Base-by-base conservation (phyloP, 1,284 basidiomycete genomes). In the Ceratobasidium sp. region DNA sequence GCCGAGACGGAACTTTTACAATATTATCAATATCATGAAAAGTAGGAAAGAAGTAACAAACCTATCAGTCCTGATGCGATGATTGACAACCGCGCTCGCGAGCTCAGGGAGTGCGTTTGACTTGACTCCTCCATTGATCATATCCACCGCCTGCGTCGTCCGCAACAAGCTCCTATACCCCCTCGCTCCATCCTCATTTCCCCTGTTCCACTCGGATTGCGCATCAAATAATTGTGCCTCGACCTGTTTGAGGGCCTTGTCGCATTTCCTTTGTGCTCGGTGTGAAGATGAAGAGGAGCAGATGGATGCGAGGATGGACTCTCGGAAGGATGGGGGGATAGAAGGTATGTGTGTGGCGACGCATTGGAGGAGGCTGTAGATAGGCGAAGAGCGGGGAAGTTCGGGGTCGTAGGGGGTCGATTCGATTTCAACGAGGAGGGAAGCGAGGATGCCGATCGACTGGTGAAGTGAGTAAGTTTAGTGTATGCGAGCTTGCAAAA, bases 111-210 rank as follows among this genome's bases (percentile, higher is more conserved):
- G 83, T 1, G 88, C 88, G 77, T 90, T 90, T 65, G 85, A 83
- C 81, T 92, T 92, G 53, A 91, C 88, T 19, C 91, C 91, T 1
- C 90, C 91, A 7, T 83, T 79, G 49, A 92, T 85, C 8, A 92
- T 80, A 78, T 91, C 90, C 48, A 89, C 84, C 1, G 92, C 91
- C 79, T 91, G 90, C 0, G 91, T 91, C 1, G 90, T 93, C 39
- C 85, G 83, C n/a, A 90, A 81, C 27, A 88, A 78, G 74, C 84
- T 85, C 56, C 82, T 82, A 68, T 83, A 79, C 3, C 80, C 31
- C 16, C 41, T 46, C n/a, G 62, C 75, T 31, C 19, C 24, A 4
- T 19, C 41, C 22, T 48, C 51, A 48, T n/a, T 62, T 24, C 66
- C 66, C 19, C 29, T 58, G 53, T 69, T 56, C 6, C 34, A 69